These are phyloP conservation scores for Mortierella sp. DNA, from an alignment of 371 early-diverging fungal genomes.

Conservation along the genomic window DNA sequence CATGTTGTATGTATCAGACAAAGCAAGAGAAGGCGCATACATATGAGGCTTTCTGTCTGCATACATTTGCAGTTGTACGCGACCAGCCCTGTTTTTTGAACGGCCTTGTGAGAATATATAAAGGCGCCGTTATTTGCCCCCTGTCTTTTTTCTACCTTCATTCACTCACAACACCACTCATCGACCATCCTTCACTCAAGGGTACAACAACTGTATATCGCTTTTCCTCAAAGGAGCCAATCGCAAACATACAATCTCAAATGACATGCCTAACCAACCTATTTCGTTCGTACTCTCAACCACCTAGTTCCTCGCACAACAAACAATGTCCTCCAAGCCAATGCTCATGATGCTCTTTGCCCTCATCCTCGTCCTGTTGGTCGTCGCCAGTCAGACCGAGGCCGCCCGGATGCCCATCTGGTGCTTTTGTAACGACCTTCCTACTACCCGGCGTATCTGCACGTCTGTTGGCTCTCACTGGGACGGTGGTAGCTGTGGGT, in stretches of 20 bases:
- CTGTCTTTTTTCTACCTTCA: no score
- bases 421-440: neutral
- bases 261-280: neutral
- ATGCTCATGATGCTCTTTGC: neutral
- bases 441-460: neutral
- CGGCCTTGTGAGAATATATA: no score
- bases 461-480: neutral
- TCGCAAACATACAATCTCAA: neutral
- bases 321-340: neutral
- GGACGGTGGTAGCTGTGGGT: conserved; percentile 3
- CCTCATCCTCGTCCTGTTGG: neutral
- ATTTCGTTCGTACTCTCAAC: neutral
- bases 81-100: no score
- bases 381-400: neutral
- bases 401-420: neutral
- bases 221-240: no score
- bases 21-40: neutral
- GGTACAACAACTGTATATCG: no score
- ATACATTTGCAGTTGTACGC: neutral
- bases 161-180: no score
- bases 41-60: neutral
- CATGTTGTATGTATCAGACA: neutral
- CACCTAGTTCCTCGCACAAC: neutral
- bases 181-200: no score
- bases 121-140: no score